A percentile compares a stretch with the other conserved stretches of the same genome.
phyloP scores from a whole-genome alignment of 345 rosid species.

The Hevea brasiliensis region DNA sequence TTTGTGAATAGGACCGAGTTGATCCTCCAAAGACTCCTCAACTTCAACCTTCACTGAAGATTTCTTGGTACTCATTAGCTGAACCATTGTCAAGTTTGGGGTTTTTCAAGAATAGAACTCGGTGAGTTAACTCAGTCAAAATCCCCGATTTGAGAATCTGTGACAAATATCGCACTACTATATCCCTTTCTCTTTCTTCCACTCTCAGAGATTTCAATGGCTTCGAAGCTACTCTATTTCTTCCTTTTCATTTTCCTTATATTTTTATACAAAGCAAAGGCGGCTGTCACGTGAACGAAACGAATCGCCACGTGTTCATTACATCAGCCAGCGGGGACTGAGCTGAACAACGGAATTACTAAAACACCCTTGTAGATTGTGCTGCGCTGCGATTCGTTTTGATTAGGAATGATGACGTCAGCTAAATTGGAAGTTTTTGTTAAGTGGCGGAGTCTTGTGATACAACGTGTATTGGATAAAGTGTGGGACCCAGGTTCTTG shows the following conservation, averaged over 20 bases:
- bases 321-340: not conserved
- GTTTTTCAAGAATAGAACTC: too few relatives aligned
- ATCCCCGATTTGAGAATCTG: not conserved
- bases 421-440: too few relatives aligned
- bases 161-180: not conserved
- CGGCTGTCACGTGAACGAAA: too few relatives aligned
- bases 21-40: conserved; percentile 34
- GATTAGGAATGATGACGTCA: too few relatives aligned
- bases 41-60: conserved; percentile 39
- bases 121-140: too few relatives aligned
- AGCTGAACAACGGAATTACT: not conserved
- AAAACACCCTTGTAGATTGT: not conserved
- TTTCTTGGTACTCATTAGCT: conserved; percentile 33
- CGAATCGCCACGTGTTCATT: conserved; percentile 20
- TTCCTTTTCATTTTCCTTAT: not conserved
- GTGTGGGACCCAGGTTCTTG: too few relatives aligned
- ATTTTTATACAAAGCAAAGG: too few relatives aligned
- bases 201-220: not conserved
- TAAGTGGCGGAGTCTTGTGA: too few relatives aligned
- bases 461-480: too few relatives aligned
- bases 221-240: not conserved
- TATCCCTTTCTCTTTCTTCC: not conserved
- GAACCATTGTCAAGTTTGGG: conserved; percentile 38
- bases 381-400: too few relatives aligned
- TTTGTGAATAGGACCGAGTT: conserved; percentile 37